These are phyloP conservation scores for Starmera amethionina DNA, from an alignment of 805 yeast species.

Conservation along the genomic window DNA sequence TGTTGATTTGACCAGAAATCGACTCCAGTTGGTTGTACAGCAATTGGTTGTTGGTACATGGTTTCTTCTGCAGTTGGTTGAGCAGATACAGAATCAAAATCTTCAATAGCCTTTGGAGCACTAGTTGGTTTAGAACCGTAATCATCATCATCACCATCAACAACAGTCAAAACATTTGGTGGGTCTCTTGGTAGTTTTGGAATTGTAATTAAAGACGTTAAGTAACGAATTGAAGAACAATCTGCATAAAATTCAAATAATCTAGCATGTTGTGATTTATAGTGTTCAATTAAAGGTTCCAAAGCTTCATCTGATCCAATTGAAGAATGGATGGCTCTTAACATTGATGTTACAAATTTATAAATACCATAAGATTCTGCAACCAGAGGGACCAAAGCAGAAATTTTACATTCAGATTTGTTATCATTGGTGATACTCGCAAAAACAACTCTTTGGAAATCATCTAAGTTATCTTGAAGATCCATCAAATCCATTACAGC, in stretches of 20 bases:
- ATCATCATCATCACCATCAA: slow-evolving; percentile 14
- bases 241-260: slow-evolving; percentile 82
- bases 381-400: slow-evolving; percentile 83
- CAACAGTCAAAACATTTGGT: slow-evolving; percentile 21
- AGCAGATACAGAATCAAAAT: slow-evolving; percentile 35
- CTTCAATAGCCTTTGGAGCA: slow-evolving; percentile 1
- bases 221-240: slow-evolving; percentile 73
- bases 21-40: slow-evolving; percentile 46
- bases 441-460: slow-evolving; percentile 66
- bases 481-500: slow-evolving; percentile 78
- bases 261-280: slow-evolving; percentile 45
- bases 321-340: slow-evolving; percentile 74
- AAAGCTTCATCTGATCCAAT: slow-evolving; percentile 69
- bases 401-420: slow-evolving; percentile 63
- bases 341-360: slow-evolving; percentile 81
- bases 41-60: slow-evolving; percentile 28
- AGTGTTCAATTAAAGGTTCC: slow-evolving; percentile 63
- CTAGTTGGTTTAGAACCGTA: neutral
- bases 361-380: slow-evolving; percentile 90
- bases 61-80: slow-evolving; percentile 27
- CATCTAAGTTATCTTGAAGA: slow-evolving; percentile 76
- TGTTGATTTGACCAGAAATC: slow-evolving; percentile 38
- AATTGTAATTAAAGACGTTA: slow-evolving; percentile 71
- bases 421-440: slow-evolving; percentile 56
- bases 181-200: slow-evolving; percentile 40